Base-by-base conservation (phyloP, 768 basidiomycete species). In the Leccinum rimulosum region DNA sequence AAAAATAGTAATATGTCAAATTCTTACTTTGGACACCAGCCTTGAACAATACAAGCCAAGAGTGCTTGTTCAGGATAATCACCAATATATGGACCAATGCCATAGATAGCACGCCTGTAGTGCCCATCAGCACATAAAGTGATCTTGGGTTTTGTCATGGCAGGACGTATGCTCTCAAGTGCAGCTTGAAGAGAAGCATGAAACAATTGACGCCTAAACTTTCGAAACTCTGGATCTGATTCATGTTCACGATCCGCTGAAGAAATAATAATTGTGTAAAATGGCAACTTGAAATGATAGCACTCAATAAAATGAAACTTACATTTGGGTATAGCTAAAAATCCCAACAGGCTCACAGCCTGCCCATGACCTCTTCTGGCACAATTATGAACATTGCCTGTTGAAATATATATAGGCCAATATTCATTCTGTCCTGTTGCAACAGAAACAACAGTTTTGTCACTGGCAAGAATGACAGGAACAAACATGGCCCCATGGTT, bases 21-120 rank as follows among this genome's bases (percentile, higher is more conserved):
- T 22, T 19, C 47, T 25, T 25, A 48, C 47, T 22, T 17, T 48
- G 47, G 8, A 48, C 58, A 60, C 50, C 59, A 60, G 15, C 55
- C 51, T 11, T 56, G 59, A 6, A 60, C 51, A 6, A 60, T 30
- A 3, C 51, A 35, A 56, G 3, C 2, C 74, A 56, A 1, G 62
- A 71, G 33, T 33, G 11, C 33, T 56, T 79, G 77, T 56, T 80
- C 75, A 0, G 73, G 75, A 52, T 79, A 78, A 53, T 79, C 73
- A 0, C 74, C 75, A 60, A 79, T 77, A 43, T 75, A 76, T 3
- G 75, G 71, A 0, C 76, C 75, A 9, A 79, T 52, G 0, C 70
- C 69, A 63, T 70, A 79, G 6, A 61, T 45, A 6, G 54, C 38
- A 7, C 12, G 30, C 40, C 30, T 25, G 8, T 38, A 57, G 27